Evolutionary conservation across 2,329 filamentous ascomycete species (phyloP), one percentile per base, ranked within the genome.

Genomic region (Hymenoscyphus fraxineus): DNA sequence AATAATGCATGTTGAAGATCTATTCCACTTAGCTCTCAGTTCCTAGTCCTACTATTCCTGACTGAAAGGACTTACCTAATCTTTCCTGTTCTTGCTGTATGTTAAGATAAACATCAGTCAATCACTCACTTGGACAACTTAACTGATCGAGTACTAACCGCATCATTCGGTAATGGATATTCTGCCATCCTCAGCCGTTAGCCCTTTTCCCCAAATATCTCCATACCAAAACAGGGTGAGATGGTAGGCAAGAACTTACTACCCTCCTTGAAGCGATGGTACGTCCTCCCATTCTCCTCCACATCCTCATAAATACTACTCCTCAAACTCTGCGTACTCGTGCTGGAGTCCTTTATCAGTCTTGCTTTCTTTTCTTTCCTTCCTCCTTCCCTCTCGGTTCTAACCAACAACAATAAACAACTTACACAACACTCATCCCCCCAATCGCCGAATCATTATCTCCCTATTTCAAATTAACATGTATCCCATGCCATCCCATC

Each of bases 211-310:
- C 27, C 62, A 35, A 41, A 41, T 9, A 6, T 58, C 55, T 2
- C 10, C 9, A 13, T 27, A 27, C 27, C 27, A 27, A 27, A 27
- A 27, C 27, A 27, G 27, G 27, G 27, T 3, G 27, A 27, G 27
- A 3, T 27, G 27, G 27, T 3, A 3, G 27, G 27, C 27, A 27
- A 27, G 27, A 56, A 63, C 66, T 47, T 32, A 69, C 68, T 68
- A 41, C 65, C 66, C 57, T 68, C 47, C 22, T 68, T 69, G 35
- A 69, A 70, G 9, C 64, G 57, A 64, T 72, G 68, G 61, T 72
- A 72, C 32, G 67, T 69, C 39, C 69, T 61, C 15, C 70, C 69
- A 66, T 71, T 72, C 60, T 79, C 77, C 10, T 73, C 70, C 5
- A 77, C 75, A 67, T 76, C 77, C 6, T 73, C 67, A 44, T 74